Base-by-base conservation (phyloP, 805 yeast genomes). In the Yarrowia osloensis region DNA sequence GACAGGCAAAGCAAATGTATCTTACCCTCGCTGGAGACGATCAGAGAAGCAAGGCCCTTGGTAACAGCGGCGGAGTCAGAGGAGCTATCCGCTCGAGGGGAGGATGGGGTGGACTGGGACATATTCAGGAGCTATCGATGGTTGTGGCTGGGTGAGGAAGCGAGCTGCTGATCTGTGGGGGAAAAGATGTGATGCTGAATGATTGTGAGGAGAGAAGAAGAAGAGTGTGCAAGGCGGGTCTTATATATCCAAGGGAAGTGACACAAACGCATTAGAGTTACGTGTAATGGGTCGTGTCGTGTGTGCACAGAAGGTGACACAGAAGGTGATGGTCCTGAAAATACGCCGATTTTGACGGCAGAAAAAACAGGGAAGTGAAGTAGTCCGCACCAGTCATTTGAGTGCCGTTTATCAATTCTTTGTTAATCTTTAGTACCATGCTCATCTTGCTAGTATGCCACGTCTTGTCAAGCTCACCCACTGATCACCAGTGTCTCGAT, bases 11-110 rank as follows among this genome's bases (percentile, higher is more conserved):
- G 13, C 59, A 33, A 31, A 52, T 4, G 19, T n/a, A 22, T 37
- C 63, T 57, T 19, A 57, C 63, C 63, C 19, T 57, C 63, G 37
- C 49, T 40, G n/a, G 66, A 61, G 33, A 61, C 66, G 8, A 61
- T 46, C 24, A 61, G 42, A 33, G 49, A 39, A 40, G 63, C 33
- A 15, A 57, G 11, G 42, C 28, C 22, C 49, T 39, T 57, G 49
- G 63, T 28, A 15, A 57, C 37, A 9, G 49, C n/a, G 47, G 37
- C 12, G 28, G 15, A 31, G 21, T 26, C 62, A n/a, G 7, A 6
- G 33, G 46, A 15, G 24, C 35, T 17, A 15, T 44, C 49, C 11
- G 19, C n/a, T 22, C 7, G 19, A 29, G 8, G 29, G 33, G 17
- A 24, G 33, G 50, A 8, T 12, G 49, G 3, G 17, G 49, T 39